These are phyloP conservation scores for Beta macrorhiza DNA, from an alignment of 179 eudicot genomes.

Conservation along the genomic window DNA sequence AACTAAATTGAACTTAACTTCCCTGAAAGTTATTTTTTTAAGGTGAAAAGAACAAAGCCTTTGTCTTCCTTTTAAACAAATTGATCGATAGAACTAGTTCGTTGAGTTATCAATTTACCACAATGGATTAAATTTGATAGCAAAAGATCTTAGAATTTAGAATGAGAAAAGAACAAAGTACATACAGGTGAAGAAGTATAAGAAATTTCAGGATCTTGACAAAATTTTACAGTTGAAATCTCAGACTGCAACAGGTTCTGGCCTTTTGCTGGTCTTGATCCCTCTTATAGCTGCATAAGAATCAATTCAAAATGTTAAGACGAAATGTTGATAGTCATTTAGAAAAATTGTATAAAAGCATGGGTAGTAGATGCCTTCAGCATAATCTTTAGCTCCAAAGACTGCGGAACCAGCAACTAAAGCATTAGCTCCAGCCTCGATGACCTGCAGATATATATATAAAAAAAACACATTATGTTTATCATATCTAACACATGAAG, in stretches of 20 bases:
- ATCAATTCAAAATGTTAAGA: conserved; percentile 21
- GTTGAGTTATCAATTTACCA: background rate
- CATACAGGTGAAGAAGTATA: conserved; percentile 30
- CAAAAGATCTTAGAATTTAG: background rate
- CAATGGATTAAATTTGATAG: background rate
- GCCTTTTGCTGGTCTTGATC: conserved; percentile 92
- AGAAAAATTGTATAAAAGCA: background rate
- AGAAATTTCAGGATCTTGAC: conserved; percentile 20
- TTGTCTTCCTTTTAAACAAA: background rate
- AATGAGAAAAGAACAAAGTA: conserved; percentile 23
- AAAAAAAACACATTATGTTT: background rate
- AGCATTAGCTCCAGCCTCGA: conserved; percentile 98
- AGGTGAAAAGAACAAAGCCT: background rate
- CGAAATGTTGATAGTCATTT: background rate
- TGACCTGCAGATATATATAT: conserved; percentile 54
- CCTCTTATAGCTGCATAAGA: conserved; percentile 79
- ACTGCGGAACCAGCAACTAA: conserved; percentile 98
- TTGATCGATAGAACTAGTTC: background rate
- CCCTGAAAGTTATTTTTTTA: background rate
- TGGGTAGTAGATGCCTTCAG: conserved; percentile 58
- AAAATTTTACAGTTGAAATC: conserved; percentile 29
- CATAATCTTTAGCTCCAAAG: conserved; percentile 96
- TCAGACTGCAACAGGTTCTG: conserved; percentile 78
- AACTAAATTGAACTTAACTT: background rate
- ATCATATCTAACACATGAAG: background rate